These are phyloP conservation scores for Fusarium sp. DNA, from an alignment of 2,329 filamentous ascomycete genomes.

Conservation along the genomic window DNA sequence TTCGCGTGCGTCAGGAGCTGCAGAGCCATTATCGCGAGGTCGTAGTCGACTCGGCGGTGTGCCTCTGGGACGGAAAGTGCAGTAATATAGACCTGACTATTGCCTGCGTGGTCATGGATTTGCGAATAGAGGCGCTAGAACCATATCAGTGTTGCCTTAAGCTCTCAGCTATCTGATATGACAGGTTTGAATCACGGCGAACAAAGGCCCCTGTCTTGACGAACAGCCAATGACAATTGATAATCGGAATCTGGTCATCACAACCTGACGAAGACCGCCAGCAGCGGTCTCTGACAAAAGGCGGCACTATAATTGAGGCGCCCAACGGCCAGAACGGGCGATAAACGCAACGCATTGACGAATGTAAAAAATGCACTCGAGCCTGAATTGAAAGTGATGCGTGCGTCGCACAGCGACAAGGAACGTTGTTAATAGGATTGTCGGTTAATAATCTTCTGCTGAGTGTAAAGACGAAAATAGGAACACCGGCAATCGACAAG, in stretches of 20 bases:
- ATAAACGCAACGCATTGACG: not conserved
- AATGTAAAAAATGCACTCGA: slow-evolving; percentile 21
- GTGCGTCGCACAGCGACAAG: slow-evolving; percentile 2
- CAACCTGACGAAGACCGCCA: slow-evolving; percentile 30
- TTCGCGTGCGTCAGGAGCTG: slow-evolving; percentile 15
- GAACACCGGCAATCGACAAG: slow-evolving; percentile 8
- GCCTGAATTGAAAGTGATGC: slow-evolving; percentile 15
- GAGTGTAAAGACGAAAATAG: slow-evolving; percentile 27
- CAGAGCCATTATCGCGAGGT: slow-evolving; percentile 25
- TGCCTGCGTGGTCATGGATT: slow-evolving; percentile 27
- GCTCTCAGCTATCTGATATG: slow-evolving; percentile 37
- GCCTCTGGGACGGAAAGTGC: slow-evolving; percentile 33
- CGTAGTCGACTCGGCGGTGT: slow-evolving; percentile 43
- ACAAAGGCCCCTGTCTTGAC: slow-evolving; percentile 26
- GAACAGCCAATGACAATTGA: slow-evolving; percentile 36
- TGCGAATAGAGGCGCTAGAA: slow-evolving; percentile 38
- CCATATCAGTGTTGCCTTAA: slow-evolving; percentile 33
- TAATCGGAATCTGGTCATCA: slow-evolving; percentile 34
- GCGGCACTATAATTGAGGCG: slow-evolving; percentile 29
- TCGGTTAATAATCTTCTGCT: slow-evolving; percentile 1
- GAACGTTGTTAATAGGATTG: slow-evolving; percentile 8
- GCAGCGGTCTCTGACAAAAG: slow-evolving; percentile 5
- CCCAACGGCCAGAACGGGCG: slow-evolving; percentile 14
- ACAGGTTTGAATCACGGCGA: slow-evolving; percentile 41
- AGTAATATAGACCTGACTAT: slow-evolving; percentile 35